Conservation (phyloP, 192 early-diverging fungal species). For the Dissophora ornata region DNA sequence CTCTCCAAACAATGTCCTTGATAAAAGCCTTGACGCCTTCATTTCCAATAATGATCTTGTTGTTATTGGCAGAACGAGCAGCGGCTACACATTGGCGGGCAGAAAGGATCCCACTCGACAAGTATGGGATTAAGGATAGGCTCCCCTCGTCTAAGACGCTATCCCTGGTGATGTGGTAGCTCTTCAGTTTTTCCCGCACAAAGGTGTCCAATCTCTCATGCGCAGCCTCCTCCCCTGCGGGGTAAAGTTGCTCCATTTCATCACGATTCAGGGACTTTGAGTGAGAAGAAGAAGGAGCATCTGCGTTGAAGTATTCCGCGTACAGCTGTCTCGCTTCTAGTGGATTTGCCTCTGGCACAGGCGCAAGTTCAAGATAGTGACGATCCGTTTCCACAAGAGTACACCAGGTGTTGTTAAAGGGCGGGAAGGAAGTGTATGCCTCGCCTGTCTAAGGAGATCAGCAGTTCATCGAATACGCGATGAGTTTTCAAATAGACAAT, state of each 20-base stretch:
- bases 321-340: conserved; percentile 28
- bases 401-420: conserved; percentile 61
- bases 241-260: conserved; percentile 51
- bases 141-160: conserved; percentile 49
- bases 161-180: conserved; percentile 63
- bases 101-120: conserved; percentile 64
- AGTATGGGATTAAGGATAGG: conserved; percentile 58
- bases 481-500: too few species aligned
- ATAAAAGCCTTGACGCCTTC: conserved; percentile 68
- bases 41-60: conserved; percentile 62
- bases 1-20: conserved; percentile 69
- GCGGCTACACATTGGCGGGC: conserved; percentile 62
- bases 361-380: conserved; percentile 2
- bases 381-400: conserved; percentile 41
- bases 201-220: conserved; percentile 55
- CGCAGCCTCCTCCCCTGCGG: conserved; percentile 66
- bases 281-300: conserved; percentile 7
- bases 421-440: conserved; percentile 56
- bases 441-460: conserved; percentile 18
- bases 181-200: conserved; percentile 27
- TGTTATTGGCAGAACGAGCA: conserved; percentile 58
- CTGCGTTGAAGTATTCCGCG: conserved; percentile 23
- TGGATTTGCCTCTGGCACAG: conserved; percentile 25
- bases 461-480: too few species aligned
- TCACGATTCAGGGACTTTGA: conserved; percentile 25